Evolutionary conservation across 106 monocot species (phyloP).

Genomic region (Amphibolis antarctica): DNA sequence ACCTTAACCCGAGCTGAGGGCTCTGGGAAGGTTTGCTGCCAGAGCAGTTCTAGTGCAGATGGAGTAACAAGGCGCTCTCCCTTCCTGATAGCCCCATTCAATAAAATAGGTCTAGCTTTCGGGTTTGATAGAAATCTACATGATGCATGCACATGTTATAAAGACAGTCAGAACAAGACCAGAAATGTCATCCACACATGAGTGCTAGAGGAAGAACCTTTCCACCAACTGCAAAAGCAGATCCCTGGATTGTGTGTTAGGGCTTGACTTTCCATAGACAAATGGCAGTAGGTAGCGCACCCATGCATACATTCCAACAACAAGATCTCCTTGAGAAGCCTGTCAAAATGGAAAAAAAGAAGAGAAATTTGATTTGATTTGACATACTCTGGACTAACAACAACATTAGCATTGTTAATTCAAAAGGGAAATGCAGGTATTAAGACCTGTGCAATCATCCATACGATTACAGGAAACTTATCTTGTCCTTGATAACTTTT

Average conservation of each 20-base stretch:
- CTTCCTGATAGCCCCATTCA: constrained; percentile 87
- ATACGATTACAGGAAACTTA: constrained; percentile 66
- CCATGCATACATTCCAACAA: constrained; percentile 33
- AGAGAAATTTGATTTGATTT: not conserved
- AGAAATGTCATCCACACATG: not conserved
- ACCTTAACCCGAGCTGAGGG: constrained; percentile 71
- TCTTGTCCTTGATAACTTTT: constrained; percentile 83
- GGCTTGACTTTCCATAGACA: constrained; percentile 16
- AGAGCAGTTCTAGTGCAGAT: constrained; percentile 62
- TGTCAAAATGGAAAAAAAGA: constrained; percentile 1
- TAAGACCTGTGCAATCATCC: constrained; percentile 78
- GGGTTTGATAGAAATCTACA: constrained; percentile 51
- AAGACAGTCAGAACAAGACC: not conserved
- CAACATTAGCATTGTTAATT: not conserved
- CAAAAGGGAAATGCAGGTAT: not conserved
- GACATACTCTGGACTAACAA: not conserved
- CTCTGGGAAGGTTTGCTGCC: constrained; percentile 62
- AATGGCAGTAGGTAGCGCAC: constrained; percentile 24
- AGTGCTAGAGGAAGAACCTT: constrained; percentile 35
- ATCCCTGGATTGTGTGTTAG: constrained; percentile 33
- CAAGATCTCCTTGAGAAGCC: constrained; percentile 58
- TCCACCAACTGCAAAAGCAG: constrained; percentile 28
- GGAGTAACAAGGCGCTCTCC: constrained; percentile 88
- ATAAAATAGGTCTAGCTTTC: constrained; percentile 67
- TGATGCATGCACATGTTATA: not conserved